Conservation (phyloP, 2,329 filamentous ascomycete genomes). For the Hypomyces rosellus region DNA sequence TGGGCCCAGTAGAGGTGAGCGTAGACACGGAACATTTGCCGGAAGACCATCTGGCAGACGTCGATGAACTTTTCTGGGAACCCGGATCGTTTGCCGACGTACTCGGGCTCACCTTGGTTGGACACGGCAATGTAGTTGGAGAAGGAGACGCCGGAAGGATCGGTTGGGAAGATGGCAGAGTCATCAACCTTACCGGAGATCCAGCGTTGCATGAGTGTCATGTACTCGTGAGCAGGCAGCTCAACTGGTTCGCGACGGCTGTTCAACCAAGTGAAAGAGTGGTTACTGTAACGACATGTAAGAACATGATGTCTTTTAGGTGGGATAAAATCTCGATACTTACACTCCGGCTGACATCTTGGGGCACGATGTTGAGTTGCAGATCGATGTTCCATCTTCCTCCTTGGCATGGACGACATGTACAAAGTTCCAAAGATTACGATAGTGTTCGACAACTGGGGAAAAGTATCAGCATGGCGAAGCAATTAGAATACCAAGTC, state of each 20-base stretch:
- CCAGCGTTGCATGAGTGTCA: constrained; percentile 94
- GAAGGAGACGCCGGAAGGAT: constrained; percentile 63
- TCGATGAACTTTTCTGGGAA: constrained; percentile 87
- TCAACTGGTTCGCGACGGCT: constrained; percentile 81
- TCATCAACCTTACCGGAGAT: constrained; percentile 95
- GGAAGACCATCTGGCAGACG: constrained; percentile 89
- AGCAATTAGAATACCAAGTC: not conserved
- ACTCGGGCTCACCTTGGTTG: constrained; percentile 57
- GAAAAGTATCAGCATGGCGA: constrained; percentile 5
- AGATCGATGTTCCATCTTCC: constrained; percentile 69
- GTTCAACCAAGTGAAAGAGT: constrained; percentile 96
- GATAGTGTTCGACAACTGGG: constrained; percentile 84
- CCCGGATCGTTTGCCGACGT: constrained; percentile 86
- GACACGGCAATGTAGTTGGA: constrained; percentile 57
- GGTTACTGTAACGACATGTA: constrained; percentile 48
- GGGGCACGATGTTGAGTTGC: constrained; percentile 77
- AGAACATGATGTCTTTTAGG: not conserved
- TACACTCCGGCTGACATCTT: constrained; percentile 92
- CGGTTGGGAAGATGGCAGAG: constrained; percentile 81
- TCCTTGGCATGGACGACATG: constrained; percentile 83
- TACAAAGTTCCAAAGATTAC: constrained; percentile 82
- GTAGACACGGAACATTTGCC: constrained; percentile 98
- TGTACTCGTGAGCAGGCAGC: constrained; percentile 87
- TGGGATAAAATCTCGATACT: constrained; percentile 33
- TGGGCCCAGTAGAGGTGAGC: constrained; percentile 97